These are phyloP conservation scores for Dactylellina haptotyla DNA, from an alignment of 2,329 filamentous ascomycete species.

Conservation along the genomic window DNA sequence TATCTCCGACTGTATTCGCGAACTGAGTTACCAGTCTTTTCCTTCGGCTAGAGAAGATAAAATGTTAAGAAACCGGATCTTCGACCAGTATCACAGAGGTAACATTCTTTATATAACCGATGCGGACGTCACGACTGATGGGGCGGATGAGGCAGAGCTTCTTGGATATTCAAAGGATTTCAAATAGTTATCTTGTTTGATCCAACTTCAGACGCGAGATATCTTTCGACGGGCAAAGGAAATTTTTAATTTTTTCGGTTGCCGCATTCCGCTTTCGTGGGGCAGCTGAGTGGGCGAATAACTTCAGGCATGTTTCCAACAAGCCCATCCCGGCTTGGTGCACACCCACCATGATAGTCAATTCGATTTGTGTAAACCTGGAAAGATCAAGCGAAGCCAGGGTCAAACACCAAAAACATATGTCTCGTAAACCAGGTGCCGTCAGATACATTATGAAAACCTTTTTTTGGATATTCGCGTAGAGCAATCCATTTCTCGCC, in stretches of 20 bases:
- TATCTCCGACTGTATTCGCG: conserved; percentile 19
- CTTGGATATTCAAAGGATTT: conserved; percentile 4
- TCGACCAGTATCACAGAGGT: conserved; percentile 2
- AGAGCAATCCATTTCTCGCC: no score
- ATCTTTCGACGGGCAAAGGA: not conserved
- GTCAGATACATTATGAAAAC: no score
- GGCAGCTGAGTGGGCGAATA: not conserved
- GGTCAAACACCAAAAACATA: no score
- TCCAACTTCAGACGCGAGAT: not conserved
- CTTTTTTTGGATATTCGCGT: no score
- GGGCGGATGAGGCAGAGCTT: not conserved
- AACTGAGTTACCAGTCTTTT: conserved; percentile 33
- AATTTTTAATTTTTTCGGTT: not conserved
- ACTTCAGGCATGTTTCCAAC: conserved; percentile 26
- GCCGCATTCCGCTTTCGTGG: conserved; percentile 25
- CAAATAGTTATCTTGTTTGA: conserved; percentile 4
- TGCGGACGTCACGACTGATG: not conserved
- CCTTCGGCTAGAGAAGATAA: not conserved
- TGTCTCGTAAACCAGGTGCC: no score
- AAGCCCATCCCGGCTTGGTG: not conserved
- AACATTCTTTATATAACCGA: conserved; percentile 11
- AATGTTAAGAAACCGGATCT: not conserved
- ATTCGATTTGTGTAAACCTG: no score
- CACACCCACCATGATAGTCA: no score
- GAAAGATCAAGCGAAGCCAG: no score